Evolutionary conservation across 1,284 basidiomycete species (phyloP), one percentile per base, ranked within the genome.

Genomic region (Caloboletus inedulis): DNA sequence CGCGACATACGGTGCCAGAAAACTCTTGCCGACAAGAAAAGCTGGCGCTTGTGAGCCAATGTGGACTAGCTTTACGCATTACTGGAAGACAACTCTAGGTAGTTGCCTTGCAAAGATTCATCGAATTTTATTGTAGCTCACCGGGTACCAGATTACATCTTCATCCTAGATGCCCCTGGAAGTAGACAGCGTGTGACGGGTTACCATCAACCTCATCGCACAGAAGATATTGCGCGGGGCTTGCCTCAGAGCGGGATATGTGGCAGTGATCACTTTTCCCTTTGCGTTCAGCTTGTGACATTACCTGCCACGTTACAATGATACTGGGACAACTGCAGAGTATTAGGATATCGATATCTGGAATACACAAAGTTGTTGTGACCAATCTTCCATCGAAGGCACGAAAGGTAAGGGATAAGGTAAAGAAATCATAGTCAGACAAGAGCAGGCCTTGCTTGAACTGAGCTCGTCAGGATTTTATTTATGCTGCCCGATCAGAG

Each of bases 211-310:
- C 86, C 90, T 9, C 87, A 86, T 55, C 65, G 62, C 18, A 78
- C 78, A n/a, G 73, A 80, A 47, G 79, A 85, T 46, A 76, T 97
- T 9, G 77, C 77, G 7, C 77, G 78, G 9, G 94, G 94, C 8
- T 71, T 98, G 40, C 94, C 94, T n/a, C 77, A 82, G 61, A 82
- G 81, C 58, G 84, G 82, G 16, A 77, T 94, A 25, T 89, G 87
- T 59, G 90, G 89, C 10, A 93, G 90, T 62, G 94, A 98, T 70
- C 94, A 98, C 66, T 76, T 94, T 54, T 87, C 88, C 1, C 77
- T 97, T 10, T 84, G 81, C 39, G 79, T 77, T 6, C 80, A 87
- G 64, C 72, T 76, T 23, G 51, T 39, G 29, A 57, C 62, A 3
- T 46, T 54, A 31, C 54, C 67, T 46, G 33, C 37, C 25, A 45